A percentile compares a stretch with the other conserved stretches of the same genome.
phyloP scores from a whole-genome alignment of 805 yeast genomes.

The Lipomyces sp. region DNA sequence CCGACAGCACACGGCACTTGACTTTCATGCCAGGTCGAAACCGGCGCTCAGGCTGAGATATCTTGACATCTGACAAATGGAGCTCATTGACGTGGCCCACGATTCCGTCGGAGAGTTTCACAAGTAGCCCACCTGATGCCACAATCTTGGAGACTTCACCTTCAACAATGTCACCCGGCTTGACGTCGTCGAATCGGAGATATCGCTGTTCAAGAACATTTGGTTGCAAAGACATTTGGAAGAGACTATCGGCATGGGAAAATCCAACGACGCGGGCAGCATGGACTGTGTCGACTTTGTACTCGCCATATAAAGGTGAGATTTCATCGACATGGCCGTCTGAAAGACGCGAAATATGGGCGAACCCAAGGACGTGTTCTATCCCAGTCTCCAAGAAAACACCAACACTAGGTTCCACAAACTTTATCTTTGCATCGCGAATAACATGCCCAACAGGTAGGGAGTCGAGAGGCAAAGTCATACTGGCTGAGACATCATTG shows the following conservation, averaged over 20 bases:
- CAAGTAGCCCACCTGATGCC: slow-evolving; percentile 67
- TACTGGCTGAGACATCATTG: background rate
- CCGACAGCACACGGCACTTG: slow-evolving; percentile 69
- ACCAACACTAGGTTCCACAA: slow-evolving; percentile 52
- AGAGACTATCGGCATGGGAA: slow-evolving; percentile 67
- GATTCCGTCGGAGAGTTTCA: slow-evolving; percentile 64
- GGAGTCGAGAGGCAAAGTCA: slow-evolving; percentile 55
- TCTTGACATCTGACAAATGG: slow-evolving; percentile 83
- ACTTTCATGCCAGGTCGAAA: slow-evolving; percentile 84
- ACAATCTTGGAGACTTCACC: slow-evolving; percentile 60
- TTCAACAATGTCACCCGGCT: slow-evolving; percentile 68
- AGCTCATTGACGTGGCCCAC: slow-evolving; percentile 75
- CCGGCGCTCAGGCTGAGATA: slow-evolving; percentile 89
- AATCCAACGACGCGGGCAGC: slow-evolving; percentile 78
- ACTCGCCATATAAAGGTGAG: slow-evolving; percentile 44
- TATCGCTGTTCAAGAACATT: slow-evolving; percentile 66
- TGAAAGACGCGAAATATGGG: slow-evolving; percentile 70
- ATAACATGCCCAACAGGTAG: slow-evolving; percentile 75
- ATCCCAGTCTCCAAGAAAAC: slow-evolving; percentile 54
- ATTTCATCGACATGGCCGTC: slow-evolving; percentile 49
- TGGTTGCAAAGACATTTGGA: slow-evolving; percentile 71
- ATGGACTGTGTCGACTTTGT: slow-evolving; percentile 67
- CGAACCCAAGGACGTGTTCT: slow-evolving; percentile 64
- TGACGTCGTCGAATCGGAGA: slow-evolving; percentile 71
- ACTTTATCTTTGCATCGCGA: slow-evolving; percentile 63